These are phyloP conservation scores for Penicillium italicum DNA, from an alignment of 2,329 filamentous ascomycete genomes.

Conservation along the genomic window DNA sequence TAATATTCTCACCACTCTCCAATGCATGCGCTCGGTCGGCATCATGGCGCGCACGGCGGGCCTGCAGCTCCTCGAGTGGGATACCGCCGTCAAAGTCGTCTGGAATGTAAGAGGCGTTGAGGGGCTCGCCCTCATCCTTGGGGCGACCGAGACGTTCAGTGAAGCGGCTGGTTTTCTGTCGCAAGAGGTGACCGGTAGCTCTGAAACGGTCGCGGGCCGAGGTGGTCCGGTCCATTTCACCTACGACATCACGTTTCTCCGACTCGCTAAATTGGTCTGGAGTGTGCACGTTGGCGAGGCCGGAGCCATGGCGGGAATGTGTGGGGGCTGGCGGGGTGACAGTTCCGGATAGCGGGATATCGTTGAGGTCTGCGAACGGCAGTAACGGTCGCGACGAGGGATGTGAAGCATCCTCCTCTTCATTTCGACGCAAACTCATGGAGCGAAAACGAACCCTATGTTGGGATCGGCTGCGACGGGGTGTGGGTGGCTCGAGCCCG, in stretches of 20 bases:
- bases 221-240: slow-evolving; percentile 9
- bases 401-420: not conserved
- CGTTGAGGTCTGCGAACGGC: slow-evolving; percentile 11
- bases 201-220: slow-evolving; percentile 27
- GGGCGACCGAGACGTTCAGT: slow-evolving; percentile 33
- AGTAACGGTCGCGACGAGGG: slow-evolving; percentile 14
- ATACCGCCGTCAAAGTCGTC: slow-evolving; percentile 30
- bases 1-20: slow-evolving; percentile 17
- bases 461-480: slow-evolving; percentile 11
- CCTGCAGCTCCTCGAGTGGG: slow-evolving; percentile 20
- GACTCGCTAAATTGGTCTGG: slow-evolving; percentile 6
- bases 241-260: slow-evolving; percentile 12
- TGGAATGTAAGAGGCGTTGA: slow-evolving; percentile 29
- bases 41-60: slow-evolving; percentile 20
- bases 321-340: slow-evolving; percentile 25
- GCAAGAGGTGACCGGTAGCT: slow-evolving; percentile 29
- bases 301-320: slow-evolving; percentile 16
- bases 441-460: slow-evolving; percentile 24
- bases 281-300: slow-evolving; percentile 9
- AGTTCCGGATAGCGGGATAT: slow-evolving; percentile 17
- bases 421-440: slow-evolving; percentile 10
- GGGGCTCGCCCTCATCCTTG: slow-evolving; percentile 30
- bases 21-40: slow-evolving; percentile 16
- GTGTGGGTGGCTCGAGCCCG: slow-evolving; percentile 4
- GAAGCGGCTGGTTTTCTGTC: slow-evolving; percentile 28